Evolutionary conservation across 371 early-diverging fungal genomes (phyloP), one percentile per base, ranked within the genome.

Genomic region (Mucor irregularis): DNA sequence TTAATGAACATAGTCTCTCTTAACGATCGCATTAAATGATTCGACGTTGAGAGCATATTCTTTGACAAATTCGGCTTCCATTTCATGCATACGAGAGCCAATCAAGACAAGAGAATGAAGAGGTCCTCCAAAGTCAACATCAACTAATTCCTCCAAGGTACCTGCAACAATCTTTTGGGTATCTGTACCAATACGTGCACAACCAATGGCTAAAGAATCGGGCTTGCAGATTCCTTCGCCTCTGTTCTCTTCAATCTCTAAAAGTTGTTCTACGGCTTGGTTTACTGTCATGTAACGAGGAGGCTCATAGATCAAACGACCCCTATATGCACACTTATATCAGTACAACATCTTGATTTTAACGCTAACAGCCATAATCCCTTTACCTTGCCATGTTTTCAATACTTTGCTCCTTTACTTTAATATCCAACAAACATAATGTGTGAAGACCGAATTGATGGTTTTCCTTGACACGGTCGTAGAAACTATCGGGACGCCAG

Each of bases 261-360:
- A 75, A 49, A 99, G 78, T 72, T 99, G 99, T 54, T 91, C 86
- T 13, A 94, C 83, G 21, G 98, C 97, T 63, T 88, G 89, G 74
- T 95, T 94, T 47, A 95, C 90, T 9, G 94, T 93, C 99, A 99
- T 99, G 83, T 87, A 99, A 33, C 99, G 82, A 58, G 98, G 96
- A 16, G 97, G 96, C 70, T 97, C 97, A 75, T 93, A 97, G 49
- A 96, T 92, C 73, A 83, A 86, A 38, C 96, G 84, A 17, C 94
- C 93, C 48, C 93, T 83, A 49, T 24, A 37, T 19, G 28, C 8
- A 22, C 7, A 34, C 22, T 14, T 34, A 17, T 13, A 17, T 52
- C 3, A 22, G n/a, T 44, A 14, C 19, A 2, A 10, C 25, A 30
- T 53, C n/a, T 13, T 30, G 45, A 9, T 24, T 24, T 10, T 13